Evolutionary conservation across 2,329 filamentous ascomycete species (phyloP).

Genomic region (Neoscytalidium dimidiatum): DNA sequence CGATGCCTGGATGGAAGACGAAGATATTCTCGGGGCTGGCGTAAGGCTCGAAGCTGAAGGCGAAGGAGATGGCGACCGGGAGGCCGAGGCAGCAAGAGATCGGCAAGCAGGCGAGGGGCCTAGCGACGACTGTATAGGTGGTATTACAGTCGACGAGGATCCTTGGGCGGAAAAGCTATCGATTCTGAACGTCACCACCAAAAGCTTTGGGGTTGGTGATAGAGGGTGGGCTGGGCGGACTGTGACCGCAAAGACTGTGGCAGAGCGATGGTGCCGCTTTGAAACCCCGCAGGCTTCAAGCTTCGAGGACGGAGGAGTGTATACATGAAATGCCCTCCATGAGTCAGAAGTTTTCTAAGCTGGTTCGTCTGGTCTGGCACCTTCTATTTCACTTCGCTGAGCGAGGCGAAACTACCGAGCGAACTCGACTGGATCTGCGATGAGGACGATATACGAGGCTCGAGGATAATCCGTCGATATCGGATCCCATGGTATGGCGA

Average conservation of each 20-base stretch:
- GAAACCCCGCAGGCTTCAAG: background rate
- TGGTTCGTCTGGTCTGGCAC: too few relatives aligned
- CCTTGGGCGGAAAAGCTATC: constrained; percentile 50
- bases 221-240: constrained; percentile 52
- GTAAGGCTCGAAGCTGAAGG: constrained; percentile 47
- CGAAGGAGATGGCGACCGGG: constrained; percentile 52
- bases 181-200: constrained; percentile 51
- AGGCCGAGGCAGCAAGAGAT: constrained; percentile 52
- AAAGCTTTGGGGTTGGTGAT: constrained; percentile 38
- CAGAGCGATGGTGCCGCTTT: constrained; percentile 47
- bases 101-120: constrained; percentile 54
- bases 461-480: too few relatives aligned
- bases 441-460: too few relatives aligned
- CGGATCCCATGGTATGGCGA: too few relatives aligned
- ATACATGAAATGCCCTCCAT: too few relatives aligned
- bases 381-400: too few relatives aligned
- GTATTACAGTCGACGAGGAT: constrained; percentile 23
- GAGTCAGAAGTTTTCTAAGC: too few relatives aligned
- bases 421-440: too few relatives aligned
- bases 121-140: constrained; percentile 23
- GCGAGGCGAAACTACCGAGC: too few relatives aligned
- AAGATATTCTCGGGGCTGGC: constrained; percentile 49
- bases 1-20: constrained; percentile 55
- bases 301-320: background rate
- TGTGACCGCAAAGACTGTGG: constrained; percentile 44